Base-by-base conservation (phyloP, 164 flowering plant genomes). In the Aristolochia californica region DNA sequence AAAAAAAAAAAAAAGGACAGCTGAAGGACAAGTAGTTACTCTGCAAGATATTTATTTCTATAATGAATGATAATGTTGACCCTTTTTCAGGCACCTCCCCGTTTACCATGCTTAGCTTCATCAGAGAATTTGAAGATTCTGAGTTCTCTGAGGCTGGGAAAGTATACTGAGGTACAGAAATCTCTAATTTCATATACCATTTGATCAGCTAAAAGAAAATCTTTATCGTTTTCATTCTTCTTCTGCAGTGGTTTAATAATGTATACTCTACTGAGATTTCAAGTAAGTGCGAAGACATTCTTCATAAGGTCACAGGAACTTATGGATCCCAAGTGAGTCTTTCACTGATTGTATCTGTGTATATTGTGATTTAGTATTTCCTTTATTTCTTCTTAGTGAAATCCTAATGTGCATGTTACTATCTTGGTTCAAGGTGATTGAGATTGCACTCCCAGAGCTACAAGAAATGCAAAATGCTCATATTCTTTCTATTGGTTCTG, bases 221-320 rank as follows among this genome's bases (percentile, higher is more conserved):
- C n/a, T 14, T 55, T 28, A 30, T 1, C 21, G 30, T 48, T 43
- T 71, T 50, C n/a, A n/a, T 21, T 59, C 40, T 50, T 69, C 28
- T 27, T 5, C 57, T 77, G 74, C 83, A 93, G 98, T 93, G 99
- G 99, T 93, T 93, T 67, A 76, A 85, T 74, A 96, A 93, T 76
- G 97, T 89, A 17, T 59, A 72, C 60, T 83, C 97, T 47, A 75
- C 81, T 71, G 91, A 89, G 23, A 83, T 93, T 60, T 82, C 97
- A 53, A 73, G 67, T 53, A 87, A 78, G 70, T 89, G 99, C 70
- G 87, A 83, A 59, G 81, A 87, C 58, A 74, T 74, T 65, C 97
- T 93, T 60, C 69, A 70, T 59, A 69, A 71, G 56, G 73, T 89
- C 25, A 67, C 77, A 43, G 75, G 70, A 58, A 65, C 59, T 47